Evolutionary conservation across 2,329 filamentous ascomycete genomes (phyloP).

Genomic region (Fusarium denticulatum): DNA sequence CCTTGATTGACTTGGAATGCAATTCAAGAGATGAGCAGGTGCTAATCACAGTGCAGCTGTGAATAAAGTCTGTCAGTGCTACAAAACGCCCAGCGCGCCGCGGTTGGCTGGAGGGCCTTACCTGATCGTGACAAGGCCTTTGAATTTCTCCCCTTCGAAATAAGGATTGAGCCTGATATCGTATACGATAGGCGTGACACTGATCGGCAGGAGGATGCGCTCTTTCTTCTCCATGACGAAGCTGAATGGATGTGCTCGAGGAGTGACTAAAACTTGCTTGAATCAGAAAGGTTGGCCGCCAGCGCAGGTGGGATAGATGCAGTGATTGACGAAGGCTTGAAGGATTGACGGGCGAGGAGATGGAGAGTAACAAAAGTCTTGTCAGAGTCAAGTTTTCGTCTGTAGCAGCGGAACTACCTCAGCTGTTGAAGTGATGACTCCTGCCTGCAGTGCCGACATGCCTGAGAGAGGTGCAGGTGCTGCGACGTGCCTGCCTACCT

Average conservation of each 20-base stretch:
- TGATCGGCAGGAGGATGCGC: neutral
- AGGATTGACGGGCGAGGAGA: neutral
- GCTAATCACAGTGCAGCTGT: neutral
- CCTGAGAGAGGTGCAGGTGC: neutral
- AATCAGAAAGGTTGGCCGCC: neutral
- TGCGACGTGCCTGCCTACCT: too few relatives aligned
- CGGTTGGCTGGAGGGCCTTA: neutral
- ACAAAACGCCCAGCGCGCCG: fast-evolving
- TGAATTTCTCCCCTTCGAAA: neutral
- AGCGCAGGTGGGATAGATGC: fast-evolving
- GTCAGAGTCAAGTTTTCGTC: neutral
- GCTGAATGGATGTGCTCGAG: neutral
- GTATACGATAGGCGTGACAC: fast-evolving
- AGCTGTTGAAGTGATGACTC: too few relatives aligned
- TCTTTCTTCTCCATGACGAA: neutral
- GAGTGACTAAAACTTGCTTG: fast-evolving
- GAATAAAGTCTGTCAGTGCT: neutral
- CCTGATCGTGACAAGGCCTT: neutral
- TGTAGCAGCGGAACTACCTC: neutral
- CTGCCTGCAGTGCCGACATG: neutral
- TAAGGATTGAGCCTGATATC: neutral
- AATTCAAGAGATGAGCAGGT: neutral
- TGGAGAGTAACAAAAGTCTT: neutral
- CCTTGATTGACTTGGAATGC: neutral
- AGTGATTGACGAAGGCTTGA: neutral